These are phyloP conservation scores for Backusella westeae DNA, from an alignment of 192 early-diverging fungal genomes.

Conservation along the genomic window DNA sequence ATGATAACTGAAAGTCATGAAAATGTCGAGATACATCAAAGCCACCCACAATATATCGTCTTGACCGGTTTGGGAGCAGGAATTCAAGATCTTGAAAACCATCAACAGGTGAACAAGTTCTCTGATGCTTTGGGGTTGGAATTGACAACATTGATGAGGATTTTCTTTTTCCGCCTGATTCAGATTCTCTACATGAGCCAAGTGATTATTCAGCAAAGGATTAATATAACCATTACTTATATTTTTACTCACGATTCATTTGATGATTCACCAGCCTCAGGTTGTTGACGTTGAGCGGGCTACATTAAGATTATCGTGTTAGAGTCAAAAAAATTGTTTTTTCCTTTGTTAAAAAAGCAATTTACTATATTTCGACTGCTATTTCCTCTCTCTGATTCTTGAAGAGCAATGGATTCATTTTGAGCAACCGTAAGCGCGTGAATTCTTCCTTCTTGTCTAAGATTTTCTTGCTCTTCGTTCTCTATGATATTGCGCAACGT, in stretches of 20 bases:
- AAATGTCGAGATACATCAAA: background rate
- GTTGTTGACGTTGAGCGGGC: too few species aligned
- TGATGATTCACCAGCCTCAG: too few species aligned
- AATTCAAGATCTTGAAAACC: background rate
- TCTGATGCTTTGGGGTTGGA: background rate
- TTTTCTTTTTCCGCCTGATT: background rate
- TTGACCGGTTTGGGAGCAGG: background rate
- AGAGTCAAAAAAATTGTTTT: too few species aligned
- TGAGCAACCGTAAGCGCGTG: background rate
- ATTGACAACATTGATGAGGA: background rate
- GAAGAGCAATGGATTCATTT: background rate
- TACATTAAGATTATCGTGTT: too few species aligned
- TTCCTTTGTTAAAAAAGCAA: too few species aligned
- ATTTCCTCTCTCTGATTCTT: too few species aligned
- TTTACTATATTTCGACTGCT: too few species aligned
- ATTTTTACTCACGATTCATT: too few species aligned
- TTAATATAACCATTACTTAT: too few species aligned
- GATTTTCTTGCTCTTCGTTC: background rate
- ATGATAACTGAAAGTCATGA: background rate
- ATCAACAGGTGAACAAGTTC: background rate
- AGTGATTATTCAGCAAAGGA: too few species aligned
- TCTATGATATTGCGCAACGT: background rate
- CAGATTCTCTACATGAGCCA: too few species aligned
- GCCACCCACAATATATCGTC: background rate
- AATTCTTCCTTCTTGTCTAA: background rate